Evolutionary conservation across 768 basidiomycete genomes (phyloP), one percentile per base, ranked within the genome.

Genomic region (Xerocomellus dryophilus): DNA sequence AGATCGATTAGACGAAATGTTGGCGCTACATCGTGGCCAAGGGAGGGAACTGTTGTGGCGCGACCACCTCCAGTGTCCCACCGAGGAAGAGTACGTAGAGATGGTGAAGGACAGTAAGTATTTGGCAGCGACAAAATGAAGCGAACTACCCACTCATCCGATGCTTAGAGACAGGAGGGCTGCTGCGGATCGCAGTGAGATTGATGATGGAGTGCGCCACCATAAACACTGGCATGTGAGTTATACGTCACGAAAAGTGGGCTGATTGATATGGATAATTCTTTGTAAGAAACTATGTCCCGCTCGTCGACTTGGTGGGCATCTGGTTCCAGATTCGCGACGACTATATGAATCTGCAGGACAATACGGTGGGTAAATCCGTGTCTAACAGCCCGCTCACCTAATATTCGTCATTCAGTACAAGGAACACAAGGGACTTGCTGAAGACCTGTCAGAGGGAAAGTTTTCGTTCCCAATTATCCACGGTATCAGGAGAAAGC

Each of bases 401-500:
- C 21, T 34, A 14, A 43, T n/a, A 20, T 17, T 23, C 40, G 15
- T 42, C 40, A 11, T 32, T 4, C 43, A 96, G 92, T 98, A 98
- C 65, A 75, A 84, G 2, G 80, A 81, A 39, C 90, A 87, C 67
- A 91, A 91, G 66, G 89, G 89, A 3, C 96, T 91, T 68, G 90
- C 90, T 0, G 95, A 98, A 71, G 96, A 98, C 66, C 76, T 98
- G 14, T 88, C 91, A 0, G 96, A 98, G 73, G 96, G 96, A 7
- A 98, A 98, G 70, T 98, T 98, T 75, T 95, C 92, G 4, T 98
- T 98, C 73, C 95, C 94, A 0, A 78, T 98, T 32, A 86, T 98
- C 1, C 96, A 98, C 68, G 85, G 89, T n/a, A 86, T 98, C 43
- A 84, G 88, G 29, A 81, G 89, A 7, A 84, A 93, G 65, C 77